Evolutionary conservation across 2,329 filamentous ascomycete species (phyloP).

Genomic region (Botrytis sinoallii): DNA sequence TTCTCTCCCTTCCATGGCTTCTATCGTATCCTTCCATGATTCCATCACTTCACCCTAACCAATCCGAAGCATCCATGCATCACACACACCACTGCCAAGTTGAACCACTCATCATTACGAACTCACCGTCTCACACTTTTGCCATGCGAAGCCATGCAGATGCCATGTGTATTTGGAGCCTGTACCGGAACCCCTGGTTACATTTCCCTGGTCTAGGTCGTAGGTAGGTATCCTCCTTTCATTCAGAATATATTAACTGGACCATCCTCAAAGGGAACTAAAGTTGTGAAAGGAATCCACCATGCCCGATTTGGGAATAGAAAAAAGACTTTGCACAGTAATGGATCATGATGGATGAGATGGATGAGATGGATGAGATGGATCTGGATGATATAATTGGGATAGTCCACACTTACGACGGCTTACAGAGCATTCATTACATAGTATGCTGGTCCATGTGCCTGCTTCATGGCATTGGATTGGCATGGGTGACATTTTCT

Average conservation of each 20-base stretch:
- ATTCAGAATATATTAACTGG: background rate
- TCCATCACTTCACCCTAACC: background rate
- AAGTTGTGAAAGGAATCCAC: background rate
- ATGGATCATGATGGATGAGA: no score
- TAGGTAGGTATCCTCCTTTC: no score
- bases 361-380: no score
- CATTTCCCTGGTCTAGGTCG: no score
- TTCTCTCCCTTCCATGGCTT: background rate
- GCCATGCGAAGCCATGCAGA: background rate
- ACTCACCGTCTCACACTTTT: background rate
- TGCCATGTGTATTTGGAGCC: slow-evolving; percentile 7
- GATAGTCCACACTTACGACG: background rate
- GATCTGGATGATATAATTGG: background rate
- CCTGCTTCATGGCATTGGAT: background rate
- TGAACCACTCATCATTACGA: background rate
- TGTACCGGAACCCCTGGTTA: background rate
- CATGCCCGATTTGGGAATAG: background rate
- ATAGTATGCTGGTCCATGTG: background rate
- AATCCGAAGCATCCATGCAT: background rate
- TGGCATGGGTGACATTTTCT: background rate
- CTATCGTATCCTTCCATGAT: background rate
- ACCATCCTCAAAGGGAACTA: background rate
- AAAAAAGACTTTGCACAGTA: no score
- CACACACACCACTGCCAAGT: background rate
- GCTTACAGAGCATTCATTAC: background rate